Base-by-base conservation (phyloP, 352 stramenopile genomes). In the Blastocystis sp. region DNA sequence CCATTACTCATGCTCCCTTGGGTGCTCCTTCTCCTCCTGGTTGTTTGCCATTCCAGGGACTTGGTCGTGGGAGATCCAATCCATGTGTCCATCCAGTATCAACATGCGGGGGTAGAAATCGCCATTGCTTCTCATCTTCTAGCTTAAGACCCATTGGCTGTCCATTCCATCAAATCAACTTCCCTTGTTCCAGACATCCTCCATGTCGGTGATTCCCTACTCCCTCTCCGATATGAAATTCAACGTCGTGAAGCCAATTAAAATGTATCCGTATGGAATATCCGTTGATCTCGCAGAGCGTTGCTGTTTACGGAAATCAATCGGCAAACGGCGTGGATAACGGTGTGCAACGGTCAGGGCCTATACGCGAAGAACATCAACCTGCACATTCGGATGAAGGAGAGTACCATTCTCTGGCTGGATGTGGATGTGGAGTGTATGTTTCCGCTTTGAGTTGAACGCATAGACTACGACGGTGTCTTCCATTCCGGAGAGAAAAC, bases 291-390 rank as follows among this genome's bases (percentile, higher is more conserved):
- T 14, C 48, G 3, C 54, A 84, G 74, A 4, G 68, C 45, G 2
- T 84, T 84, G 54, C 34, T 69, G 52, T 45, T 84, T 14, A 66
- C 74, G 24, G 74, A 84, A 24, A 84, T 84, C 24, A 68, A 84
- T 28, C 24, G 48, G 34, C 74, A 84, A 70, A 84, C 74, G 42
- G 45, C 74, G 4, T 84, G 74, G 74, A 61, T 84, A 19, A 84
- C 74, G 42, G 40, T 84, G 34, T 84, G 66, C 43, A 54, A 84
- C 45, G 74, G 74, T 34, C 14, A 54, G 17, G 74, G 74, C 45
- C 54, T 84, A 14, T 84, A 69, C 66, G 74, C 74, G 10, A 43
- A 84, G 38, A 84, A 63, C 40, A 48, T 84, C 7, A 69, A 68
- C 69, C 42, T 84, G 24, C 57, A 42, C 19, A 84, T 84, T 52